A percentile compares a stretch with the other conserved stretches of the same genome.
These are phyloP conservation scores for Aspergillus intermedius DNA, from an alignment of 2,329 filamentous ascomycete genomes.

Conservation along the genomic window DNA sequence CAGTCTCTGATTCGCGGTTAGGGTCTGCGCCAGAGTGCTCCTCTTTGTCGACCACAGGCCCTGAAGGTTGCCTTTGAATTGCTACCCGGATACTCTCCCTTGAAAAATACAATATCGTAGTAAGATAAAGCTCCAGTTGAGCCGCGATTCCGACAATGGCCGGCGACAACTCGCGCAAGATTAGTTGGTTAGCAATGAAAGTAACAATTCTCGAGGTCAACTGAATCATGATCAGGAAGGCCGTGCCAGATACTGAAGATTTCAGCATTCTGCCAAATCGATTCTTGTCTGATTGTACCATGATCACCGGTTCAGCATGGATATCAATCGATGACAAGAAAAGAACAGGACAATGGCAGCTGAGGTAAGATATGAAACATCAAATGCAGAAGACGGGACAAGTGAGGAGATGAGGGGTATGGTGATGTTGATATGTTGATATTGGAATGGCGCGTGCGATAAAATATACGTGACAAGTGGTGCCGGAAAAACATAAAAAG, in stretches of 20 bases:
- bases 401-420: too few species aligned
- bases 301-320: slow-evolving; percentile 1
- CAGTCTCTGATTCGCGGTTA: slow-evolving; percentile 9
- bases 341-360: not conserved
- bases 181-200: slow-evolving; percentile 84
- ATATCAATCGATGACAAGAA: not conserved
- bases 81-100: slow-evolving; percentile 88
- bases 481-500: too few species aligned
- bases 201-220: slow-evolving; percentile 80
- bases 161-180: slow-evolving; percentile 82
- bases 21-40: slow-evolving; percentile 5
- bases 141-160: slow-evolving; percentile 76
- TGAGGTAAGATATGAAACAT: too few species aligned
- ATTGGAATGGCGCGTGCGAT: too few species aligned
- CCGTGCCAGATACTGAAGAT: slow-evolving; percentile 60
- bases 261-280: slow-evolving; percentile 16
- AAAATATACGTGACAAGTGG: too few species aligned
- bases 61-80: slow-evolving; percentile 66
- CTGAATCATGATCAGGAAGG: slow-evolving; percentile 81
- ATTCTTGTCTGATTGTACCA: slow-evolving; percentile 15
- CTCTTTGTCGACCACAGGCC: slow-evolving; percentile 9
- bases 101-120: slow-evolving; percentile 90
- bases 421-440: too few species aligned
- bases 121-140: slow-evolving; percentile 87
- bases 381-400: too few species aligned